Conservation (phyloP, 108 stramenopile species). For the Heterococcus sp. region DNA sequence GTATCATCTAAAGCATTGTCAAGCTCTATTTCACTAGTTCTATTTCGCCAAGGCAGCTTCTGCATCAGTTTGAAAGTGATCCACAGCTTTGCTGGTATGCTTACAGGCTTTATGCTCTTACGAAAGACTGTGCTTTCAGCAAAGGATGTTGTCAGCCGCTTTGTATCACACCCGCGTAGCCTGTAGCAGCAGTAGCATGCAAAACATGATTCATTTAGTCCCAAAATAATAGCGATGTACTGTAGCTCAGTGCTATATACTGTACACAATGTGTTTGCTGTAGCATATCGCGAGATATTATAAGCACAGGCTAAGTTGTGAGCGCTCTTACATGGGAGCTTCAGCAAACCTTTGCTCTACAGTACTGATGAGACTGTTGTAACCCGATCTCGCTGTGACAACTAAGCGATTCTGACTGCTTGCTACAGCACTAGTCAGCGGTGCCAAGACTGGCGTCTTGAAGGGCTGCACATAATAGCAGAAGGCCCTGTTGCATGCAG, state of each 20-base stretch:
- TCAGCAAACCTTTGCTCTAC: not conserved
- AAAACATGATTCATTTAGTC: too few relatives aligned
- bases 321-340: not conserved
- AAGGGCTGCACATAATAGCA: not conserved
- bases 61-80: not conserved
- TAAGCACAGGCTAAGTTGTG: too few relatives aligned
- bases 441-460: not conserved
- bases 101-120: not conserved
- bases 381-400: not conserved
- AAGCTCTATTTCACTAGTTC: too few relatives aligned
- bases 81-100: not conserved
- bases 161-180: not conserved
- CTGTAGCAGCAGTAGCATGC: too few relatives aligned
- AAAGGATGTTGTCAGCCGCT: not conserved
- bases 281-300: too few relatives aligned
- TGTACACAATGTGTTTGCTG: too few relatives aligned
- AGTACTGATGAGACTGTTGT: not conserved
- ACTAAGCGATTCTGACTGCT: not conserved
- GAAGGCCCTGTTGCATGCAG: too few relatives aligned
- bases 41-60: not conserved
- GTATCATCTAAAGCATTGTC: too few relatives aligned
- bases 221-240: too few relatives aligned
- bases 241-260: too few relatives aligned
- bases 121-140: not conserved
- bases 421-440: not conserved